Conservation (phyloP, 179 eudicot genomes). For the Camellia oleifera region DNA sequence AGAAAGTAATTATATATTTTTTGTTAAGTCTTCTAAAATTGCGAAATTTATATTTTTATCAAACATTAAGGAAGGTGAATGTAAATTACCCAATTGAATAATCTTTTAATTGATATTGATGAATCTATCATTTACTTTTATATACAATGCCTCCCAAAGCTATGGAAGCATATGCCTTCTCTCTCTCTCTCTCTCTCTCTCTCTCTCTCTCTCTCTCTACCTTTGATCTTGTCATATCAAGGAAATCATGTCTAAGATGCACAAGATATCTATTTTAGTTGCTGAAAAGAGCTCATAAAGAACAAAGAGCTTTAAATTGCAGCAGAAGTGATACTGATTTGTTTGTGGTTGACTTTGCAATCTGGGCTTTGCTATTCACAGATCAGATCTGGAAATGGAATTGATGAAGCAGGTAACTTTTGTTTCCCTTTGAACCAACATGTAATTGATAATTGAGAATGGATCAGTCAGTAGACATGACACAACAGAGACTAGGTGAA, state of each 20-base stretch:
- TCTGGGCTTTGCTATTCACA: background rate
- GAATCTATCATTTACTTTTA: too few relatives aligned
- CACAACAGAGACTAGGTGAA: background rate
- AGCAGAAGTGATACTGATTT: background rate
- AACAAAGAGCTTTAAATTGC: background rate
- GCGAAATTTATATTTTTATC: too few relatives aligned
- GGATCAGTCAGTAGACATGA: background rate
- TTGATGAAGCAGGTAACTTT: background rate
- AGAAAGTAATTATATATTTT: too few relatives aligned
- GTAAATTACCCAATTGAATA: too few relatives aligned
- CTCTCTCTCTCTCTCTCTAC: too few relatives aligned
- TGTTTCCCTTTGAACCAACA: background rate
- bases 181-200: too few relatives aligned
- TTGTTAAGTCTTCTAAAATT: too few relatives aligned
- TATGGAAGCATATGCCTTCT: too few relatives aligned
- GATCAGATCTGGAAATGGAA: background rate
- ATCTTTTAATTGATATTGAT: too few relatives aligned
- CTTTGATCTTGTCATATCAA: too few relatives aligned
- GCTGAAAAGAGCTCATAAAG: background rate
- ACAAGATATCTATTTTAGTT: background rate
- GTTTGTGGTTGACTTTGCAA: background rate
- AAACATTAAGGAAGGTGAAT: too few relatives aligned
- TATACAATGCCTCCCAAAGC: too few relatives aligned
- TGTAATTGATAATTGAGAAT: background rate
- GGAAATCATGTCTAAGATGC: background rate